Evolutionary conservation across 345 rosid species (phyloP), one percentile per base, ranked within the genome.

Genomic region (Gossypium turneri): DNA sequence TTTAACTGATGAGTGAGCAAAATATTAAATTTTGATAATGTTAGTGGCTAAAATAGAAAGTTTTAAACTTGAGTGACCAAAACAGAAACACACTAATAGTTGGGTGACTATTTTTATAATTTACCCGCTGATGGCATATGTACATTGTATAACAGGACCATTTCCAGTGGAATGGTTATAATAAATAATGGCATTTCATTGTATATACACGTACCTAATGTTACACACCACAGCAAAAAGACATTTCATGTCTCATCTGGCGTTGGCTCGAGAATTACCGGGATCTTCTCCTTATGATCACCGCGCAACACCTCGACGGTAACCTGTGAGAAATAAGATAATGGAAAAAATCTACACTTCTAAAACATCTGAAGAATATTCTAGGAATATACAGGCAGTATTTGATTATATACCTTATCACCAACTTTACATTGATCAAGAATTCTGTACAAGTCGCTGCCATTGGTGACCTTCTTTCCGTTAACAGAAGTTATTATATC

Each of bases 351-450:
- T 4, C 13, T 24, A n/a, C 52, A 12, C 55, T 20, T 60, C 62
- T 29, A 9, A 50, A 50, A 48, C 38, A 65, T 19, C 10, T 12
- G 60, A 24, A 65, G 44, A 65, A 53, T 25, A 24, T 5, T 4
- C 15, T 4, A 22, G 62, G 11, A 59, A 8, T 5, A 25, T 13
- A 73, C 60, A 50, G 13, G 74, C 13, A 22, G 19, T 20, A 4
- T 38, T 11, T 2, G 24, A 29, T 27, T 22, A 17, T 70, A 67
- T 88, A 92, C 97, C 97, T 85, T n/a, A 2, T 94, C 98, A 5
- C 97, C 98, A 73, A 94, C 97, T 80, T 89, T 80, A 84, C 97
- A 94, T 73, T 92, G 97, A 81, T 92, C 97, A 75, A 94, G 97
- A 86, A 91, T 88, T 85, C 95, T 81, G 86, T 92, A 94, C 75